Evolutionary conservation across 139 green algal species (phyloP).

Genomic region (Nannochloris sp.): DNA sequence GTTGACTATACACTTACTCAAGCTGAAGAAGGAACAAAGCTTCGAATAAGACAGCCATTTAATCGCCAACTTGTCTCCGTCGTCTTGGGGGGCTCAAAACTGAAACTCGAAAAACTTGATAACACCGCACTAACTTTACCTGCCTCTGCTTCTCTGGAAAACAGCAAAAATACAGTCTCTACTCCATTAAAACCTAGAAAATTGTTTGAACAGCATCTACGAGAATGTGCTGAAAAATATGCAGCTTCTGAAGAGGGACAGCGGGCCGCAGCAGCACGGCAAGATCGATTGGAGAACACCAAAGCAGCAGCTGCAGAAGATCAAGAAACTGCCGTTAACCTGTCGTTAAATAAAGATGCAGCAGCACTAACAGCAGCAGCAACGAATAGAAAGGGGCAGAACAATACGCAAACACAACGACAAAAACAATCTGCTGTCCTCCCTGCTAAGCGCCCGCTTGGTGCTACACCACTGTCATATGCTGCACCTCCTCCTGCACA

Average conservation of each 20-base stretch:
- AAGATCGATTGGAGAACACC: neutral
- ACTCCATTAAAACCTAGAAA: too few relatives aligned
- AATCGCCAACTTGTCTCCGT: neutral
- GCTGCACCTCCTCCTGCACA: too few relatives aligned
- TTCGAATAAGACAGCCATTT: neutral
- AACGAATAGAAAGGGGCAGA: neutral
- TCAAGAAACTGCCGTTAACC: constrained; percentile 1
- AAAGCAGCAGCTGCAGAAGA: neutral
- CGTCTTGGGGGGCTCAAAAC: neutral
- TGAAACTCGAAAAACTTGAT: neutral
- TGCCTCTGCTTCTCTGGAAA: too few relatives aligned
- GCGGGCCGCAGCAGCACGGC: neutral
- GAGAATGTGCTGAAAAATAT: neutral
- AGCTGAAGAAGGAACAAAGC: neutral
- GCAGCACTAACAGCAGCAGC: neutral
- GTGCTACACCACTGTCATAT: too few relatives aligned
- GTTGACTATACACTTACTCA: too few relatives aligned
- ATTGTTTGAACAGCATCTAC: too few relatives aligned
- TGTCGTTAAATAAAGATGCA: neutral
- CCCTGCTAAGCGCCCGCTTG: too few relatives aligned
- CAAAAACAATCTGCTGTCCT: too few relatives aligned
- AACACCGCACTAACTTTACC: too few relatives aligned
- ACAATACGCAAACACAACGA: too few relatives aligned
- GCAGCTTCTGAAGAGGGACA: neutral
- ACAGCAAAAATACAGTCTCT: too few relatives aligned